Base-by-base conservation (phyloP, 192 early-diverging fungal species). In the Gaertneriomyces semiglobifer region DNA sequence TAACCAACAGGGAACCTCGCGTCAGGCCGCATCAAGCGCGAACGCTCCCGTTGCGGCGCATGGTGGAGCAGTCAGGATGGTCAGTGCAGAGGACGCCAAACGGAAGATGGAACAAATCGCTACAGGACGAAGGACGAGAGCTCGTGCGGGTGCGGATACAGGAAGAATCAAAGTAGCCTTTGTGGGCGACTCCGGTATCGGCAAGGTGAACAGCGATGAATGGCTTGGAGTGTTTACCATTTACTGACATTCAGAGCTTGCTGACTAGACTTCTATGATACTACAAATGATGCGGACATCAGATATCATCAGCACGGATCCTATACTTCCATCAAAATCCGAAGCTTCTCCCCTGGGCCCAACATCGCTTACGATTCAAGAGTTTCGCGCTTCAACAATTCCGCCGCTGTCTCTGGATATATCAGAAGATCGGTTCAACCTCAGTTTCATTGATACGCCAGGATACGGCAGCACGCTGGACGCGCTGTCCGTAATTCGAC, bases 391-490 rank as follows among this genome's bases (percentile, higher is more conserved):
- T 16, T 48, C 58, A 11, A 68, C 66, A n/a, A 42, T 42, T 7
- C 53, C 64, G 4, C 10, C 10, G 39, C 12, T 57, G 45, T 47
- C 38, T 11, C 50, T 42, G 19, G n/a, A 57, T 52, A 20, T 52
- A 18, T n/a, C 60, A 46, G 71, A 76, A 44, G 38, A 69, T 11
- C 7, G 42, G 10, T 44, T 44, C 51, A 80, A 80, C 55, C 47
- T 80, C 20, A 74, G 64, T 8, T 70, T 80, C 65, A 66, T 80
- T 19, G 79, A 80, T 62, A 72, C 75, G 12, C 76, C 74, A 0
- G 79, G 79, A 4, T 75, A 65, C 38, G 74, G 76, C 33, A 12
- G 56, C 16, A 62, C 53, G 38, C 47, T 74, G 39, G 76, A 80
- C 50, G 65, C 77, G 7, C 65, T 72, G 43, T 50, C 33, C 18